Conservation (phyloP, 768 basidiomycete genomes). For the Auricularia heimuer region DNA sequence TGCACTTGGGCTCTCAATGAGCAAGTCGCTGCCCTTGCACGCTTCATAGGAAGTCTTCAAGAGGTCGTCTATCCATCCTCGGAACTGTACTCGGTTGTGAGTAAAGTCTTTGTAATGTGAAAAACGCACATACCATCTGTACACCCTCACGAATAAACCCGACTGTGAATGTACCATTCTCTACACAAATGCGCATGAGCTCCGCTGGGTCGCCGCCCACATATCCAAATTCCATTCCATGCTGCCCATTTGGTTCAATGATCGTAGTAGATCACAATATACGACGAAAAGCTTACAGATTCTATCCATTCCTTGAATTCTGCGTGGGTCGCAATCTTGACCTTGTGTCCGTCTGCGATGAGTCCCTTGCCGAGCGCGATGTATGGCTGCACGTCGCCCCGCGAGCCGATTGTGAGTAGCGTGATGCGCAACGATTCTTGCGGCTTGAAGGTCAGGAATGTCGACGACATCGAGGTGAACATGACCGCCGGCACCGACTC, state of each 20-base stretch:
- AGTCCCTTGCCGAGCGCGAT: slow-evolving; percentile 91
- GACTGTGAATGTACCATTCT: slow-evolving; percentile 96
- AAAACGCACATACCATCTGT: slow-evolving; percentile 49
- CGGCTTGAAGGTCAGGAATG: slow-evolving; percentile 95
- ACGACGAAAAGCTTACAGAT: slow-evolving; percentile 45
- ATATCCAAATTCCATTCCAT: slow-evolving; percentile 91
- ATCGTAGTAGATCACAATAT: no score
- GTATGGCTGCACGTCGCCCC: slow-evolving; percentile 97
- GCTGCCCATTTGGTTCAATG: slow-evolving; percentile 30
- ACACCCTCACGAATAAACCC: slow-evolving; percentile 88
- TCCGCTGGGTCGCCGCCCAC: slow-evolving; percentile 98
- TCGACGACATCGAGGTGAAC: slow-evolving; percentile 93
- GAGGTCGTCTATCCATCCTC: slow-evolving; percentile 95
- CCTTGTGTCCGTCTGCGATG: slow-evolving; percentile 79
- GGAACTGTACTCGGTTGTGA: slow-evolving; percentile 48
- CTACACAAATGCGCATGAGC: slow-evolving; percentile 93
- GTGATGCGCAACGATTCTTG: slow-evolving; percentile 78
- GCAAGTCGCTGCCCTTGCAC: slow-evolving; percentile 86
- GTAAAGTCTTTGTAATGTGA: slow-evolving; percentile 3
- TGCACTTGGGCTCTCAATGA: slow-evolving; percentile 91
- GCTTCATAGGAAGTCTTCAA: slow-evolving; percentile 94
- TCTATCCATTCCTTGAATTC: slow-evolving; percentile 96
- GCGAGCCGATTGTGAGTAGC: slow-evolving; percentile 89
- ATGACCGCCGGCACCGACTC: slow-evolving; percentile 65
- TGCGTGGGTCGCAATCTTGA: slow-evolving; percentile 87